phyloP scores from a whole-genome alignment of 1,284 basidiomycete genomes.

The Leccinum subatratum region DNA sequence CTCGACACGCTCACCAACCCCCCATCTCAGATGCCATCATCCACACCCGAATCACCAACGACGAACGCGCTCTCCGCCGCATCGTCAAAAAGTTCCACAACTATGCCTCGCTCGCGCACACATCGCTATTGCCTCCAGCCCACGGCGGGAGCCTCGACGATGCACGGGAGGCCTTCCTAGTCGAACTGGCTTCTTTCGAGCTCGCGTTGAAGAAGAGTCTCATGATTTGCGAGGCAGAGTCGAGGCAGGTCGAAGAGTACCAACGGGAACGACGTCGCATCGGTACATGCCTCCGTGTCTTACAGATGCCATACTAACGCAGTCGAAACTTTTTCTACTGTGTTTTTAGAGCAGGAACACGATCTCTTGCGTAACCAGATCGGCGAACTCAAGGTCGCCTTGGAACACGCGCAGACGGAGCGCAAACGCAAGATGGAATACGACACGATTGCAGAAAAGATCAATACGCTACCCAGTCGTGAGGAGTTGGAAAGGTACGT shows the following conservation, averaged over 20 bases:
- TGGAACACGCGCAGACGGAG: slow-evolving; percentile 73
- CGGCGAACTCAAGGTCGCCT: slow-evolving; percentile 63
- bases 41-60: slow-evolving; percentile 71
- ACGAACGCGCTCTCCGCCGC: slow-evolving; percentile 66
- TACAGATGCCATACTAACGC: background rate
- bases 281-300: slow-evolving; percentile 42
- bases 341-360: slow-evolving; percentile 59
- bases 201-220: slow-evolving; percentile 66
- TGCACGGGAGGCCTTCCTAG: slow-evolving; percentile 69
- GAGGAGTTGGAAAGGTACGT: slow-evolving; percentile 69
- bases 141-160: slow-evolving; percentile 49
- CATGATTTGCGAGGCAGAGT: slow-evolving; percentile 78
- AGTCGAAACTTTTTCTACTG: no score
- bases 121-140: slow-evolving; percentile 40
- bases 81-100: slow-evolving; percentile 75
- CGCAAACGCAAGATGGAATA: slow-evolving; percentile 77
- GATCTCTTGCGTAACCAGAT: slow-evolving; percentile 62
- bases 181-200: slow-evolving; percentile 72
- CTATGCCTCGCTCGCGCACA: slow-evolving; percentile 57
- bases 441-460: slow-evolving; percentile 73
- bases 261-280: slow-evolving; percentile 64
- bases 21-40: slow-evolving; percentile 61
- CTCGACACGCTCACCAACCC: slow-evolving; percentile 18
- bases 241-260: slow-evolving; percentile 75
- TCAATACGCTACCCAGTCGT: slow-evolving; percentile 70